A percentile compares a stretch with the other conserved stretches of the same genome.
These are phyloP conservation scores for Penicillium sp. DNA, from an alignment of 2,329 filamentous ascomycete genomes.

Conservation along the genomic window DNA sequence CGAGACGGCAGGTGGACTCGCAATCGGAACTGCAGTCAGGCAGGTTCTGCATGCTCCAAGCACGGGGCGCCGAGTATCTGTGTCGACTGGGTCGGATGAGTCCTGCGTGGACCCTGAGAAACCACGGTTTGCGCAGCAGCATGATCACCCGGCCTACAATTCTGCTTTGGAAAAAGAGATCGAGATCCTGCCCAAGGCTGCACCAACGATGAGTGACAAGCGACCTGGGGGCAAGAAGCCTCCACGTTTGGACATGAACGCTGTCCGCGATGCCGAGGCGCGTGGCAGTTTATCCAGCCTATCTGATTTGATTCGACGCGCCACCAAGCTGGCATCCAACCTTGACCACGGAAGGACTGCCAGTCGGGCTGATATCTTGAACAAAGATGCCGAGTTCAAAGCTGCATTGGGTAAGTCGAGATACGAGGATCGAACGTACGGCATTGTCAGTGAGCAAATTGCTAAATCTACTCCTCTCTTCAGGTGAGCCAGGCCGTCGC, in stretches of 20 bases:
- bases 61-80: slow-evolving; percentile 13
- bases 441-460: not conserved
- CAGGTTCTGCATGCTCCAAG: slow-evolving; percentile 10
- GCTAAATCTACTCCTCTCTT: slow-evolving; percentile 2
- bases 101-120: slow-evolving; percentile 36
- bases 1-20: not conserved
- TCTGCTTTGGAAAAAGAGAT: slow-evolving; percentile 29
- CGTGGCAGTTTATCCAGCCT: slow-evolving; percentile 90
- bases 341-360: slow-evolving; percentile 78
- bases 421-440: not conserved
- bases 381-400: slow-evolving; percentile 32
- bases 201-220: slow-evolving; percentile 44
- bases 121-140: slow-evolving; percentile 29
- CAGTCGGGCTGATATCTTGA: slow-evolving; percentile 56
- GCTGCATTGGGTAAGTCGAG: slow-evolving; percentile 30
- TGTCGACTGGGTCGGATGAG: slow-evolving; percentile 26
- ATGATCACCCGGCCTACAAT: slow-evolving; percentile 15
- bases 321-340: slow-evolving; percentile 82
- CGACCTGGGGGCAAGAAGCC: slow-evolving; percentile 53
- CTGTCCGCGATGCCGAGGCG: slow-evolving; percentile 76
- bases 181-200: slow-evolving; percentile 28
- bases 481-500: slow-evolving; percentile 19
- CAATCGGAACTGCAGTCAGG: slow-evolving; percentile 4
- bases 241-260: slow-evolving; percentile 77
- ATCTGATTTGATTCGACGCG: slow-evolving; percentile 84